Percentiles rank a stretch among this genome's conserved stretches.
phyloP scores from a whole-genome alignment of 1,284 basidiomycete genomes.

The Schizophyllum commune region DNA sequence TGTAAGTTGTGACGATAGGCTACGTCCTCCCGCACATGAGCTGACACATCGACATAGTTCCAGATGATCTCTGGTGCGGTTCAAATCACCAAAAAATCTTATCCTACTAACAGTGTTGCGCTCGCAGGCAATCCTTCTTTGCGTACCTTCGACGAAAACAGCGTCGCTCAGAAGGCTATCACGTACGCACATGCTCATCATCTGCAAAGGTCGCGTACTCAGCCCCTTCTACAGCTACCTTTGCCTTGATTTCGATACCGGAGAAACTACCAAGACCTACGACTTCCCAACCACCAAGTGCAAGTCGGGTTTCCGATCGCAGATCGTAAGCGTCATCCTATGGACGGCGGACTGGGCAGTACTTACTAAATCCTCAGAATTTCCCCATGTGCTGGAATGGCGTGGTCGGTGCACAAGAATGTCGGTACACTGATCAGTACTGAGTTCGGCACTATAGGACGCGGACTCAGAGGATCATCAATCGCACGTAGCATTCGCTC shows the following conservation, averaged over 20 bases:
- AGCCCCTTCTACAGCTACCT: slow-evolving; percentile 11
- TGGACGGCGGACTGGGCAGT: slow-evolving; percentile 1
- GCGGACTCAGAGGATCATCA: slow-evolving; percentile 43
- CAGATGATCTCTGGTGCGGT: slow-evolving; percentile 35
- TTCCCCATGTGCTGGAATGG: slow-evolving; percentile 43
- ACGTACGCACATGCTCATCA: slow-evolving; percentile 24
- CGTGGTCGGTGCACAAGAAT: slow-evolving; percentile 9
- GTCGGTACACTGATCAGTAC: not conserved
- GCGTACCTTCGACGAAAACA: slow-evolving; percentile 31
- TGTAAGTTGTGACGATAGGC: slow-evolving; percentile 20
- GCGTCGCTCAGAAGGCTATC: slow-evolving; percentile 34
- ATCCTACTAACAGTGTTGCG: not conserved
- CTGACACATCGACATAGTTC: slow-evolving; percentile 24
- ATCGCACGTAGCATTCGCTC: slow-evolving; percentile 41
- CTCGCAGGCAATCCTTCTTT: slow-evolving; percentile 32
- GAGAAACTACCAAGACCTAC: slow-evolving; percentile 26
- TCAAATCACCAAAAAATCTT: not conserved
- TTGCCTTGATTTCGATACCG: slow-evolving; percentile 34
- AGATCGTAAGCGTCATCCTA: slow-evolving; percentile 26
- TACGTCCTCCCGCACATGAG: slow-evolving; percentile 7
- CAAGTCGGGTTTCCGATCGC: slow-evolving; percentile 35
- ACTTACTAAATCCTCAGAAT: slow-evolving; percentile 22
- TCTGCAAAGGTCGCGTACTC: too few relatives aligned
- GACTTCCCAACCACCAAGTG: slow-evolving; percentile 26
- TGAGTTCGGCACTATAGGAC: slow-evolving; percentile 24